Base-by-base conservation (phyloP, 495 filamentous ascomycete species). In the Aspergillus funiculosus region DNA sequence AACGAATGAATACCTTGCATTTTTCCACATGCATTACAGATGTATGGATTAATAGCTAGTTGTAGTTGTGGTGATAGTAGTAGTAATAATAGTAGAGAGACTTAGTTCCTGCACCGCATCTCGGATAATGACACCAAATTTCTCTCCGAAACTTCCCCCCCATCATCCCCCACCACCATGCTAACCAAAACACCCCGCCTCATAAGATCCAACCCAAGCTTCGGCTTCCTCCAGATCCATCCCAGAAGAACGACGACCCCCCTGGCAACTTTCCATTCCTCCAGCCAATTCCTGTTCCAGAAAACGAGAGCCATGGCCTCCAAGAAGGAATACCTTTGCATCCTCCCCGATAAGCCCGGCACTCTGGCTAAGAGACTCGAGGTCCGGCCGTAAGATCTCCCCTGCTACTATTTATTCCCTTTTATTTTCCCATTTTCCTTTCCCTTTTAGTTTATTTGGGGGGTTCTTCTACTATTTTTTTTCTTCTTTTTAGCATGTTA, bases 321-420 rank as follows among this genome's bases (percentile, higher is more conserved):
- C 42, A 82, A 83, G 65, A 69, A 75, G 44, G 89, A 97, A 65
- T 97, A 84, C 81, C 75, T 97, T 7, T 83, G 89, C 53, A 81
- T 95, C 42, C 52, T 91, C 11, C 90, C 89, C 11, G 91, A 97
- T 65, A 75, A 81, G 50, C 73, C 73, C 0, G 83, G 77, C 4
- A 74, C 66, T n/a, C 61, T 83, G 53, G 68, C 73, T 38, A 85
- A 84, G 70, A 64, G 90, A 24, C 60, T 94, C 27, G 77, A 82
- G 55, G 79, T 88, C 37, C 74, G 90, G 39, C 67, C 74, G 86
- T 92, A 63, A 61, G 85, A 69, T 22, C 25, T 36, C 21, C n/a
- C 37, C n/a, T n/a, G n/a, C n/a, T n/a, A n/a, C n/a, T n/a, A n/a
- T n/a, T n/a, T n/a, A 21, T 26, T 5, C 25, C 22, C 26, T 5